Conservation (phyloP, 2,329 filamentous ascomycete species). For the Colletotrichum caudatum region DNA sequence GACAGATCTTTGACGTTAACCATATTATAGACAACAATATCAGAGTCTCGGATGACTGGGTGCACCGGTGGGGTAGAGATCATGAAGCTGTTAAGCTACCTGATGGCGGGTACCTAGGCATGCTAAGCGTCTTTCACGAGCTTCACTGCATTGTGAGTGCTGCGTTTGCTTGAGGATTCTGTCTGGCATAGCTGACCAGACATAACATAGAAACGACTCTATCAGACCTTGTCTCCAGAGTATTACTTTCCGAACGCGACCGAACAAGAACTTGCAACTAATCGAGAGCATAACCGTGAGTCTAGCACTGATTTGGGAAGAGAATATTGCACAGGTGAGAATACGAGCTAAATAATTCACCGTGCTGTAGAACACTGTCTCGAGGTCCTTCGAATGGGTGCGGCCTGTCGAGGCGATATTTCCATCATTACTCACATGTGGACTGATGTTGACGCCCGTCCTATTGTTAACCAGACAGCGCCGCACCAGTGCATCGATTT, state of each 20-base stretch:
- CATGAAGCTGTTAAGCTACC: constrained; percentile 38
- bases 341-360: not conserved
- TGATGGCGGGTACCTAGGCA: constrained; percentile 39
- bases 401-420: constrained; percentile 36
- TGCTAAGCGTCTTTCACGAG: constrained; percentile 39
- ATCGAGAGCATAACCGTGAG: constrained; percentile 38
- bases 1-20: not conserved
- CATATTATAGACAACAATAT: constrained; percentile 29
- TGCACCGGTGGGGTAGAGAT: constrained; percentile 34
- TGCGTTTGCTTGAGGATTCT: not conserved
- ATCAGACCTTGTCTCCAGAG: constrained; percentile 35
- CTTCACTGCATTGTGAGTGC: constrained; percentile 35
- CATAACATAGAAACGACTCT: constrained; percentile 30
- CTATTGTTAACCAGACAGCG: constrained; percentile 39
- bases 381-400: constrained; percentile 38
- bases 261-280: constrained; percentile 21
- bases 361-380: constrained; percentile 26
- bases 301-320: not conserved
- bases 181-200: not conserved
- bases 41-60: constrained; percentile 36
- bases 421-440: constrained; percentile 41
- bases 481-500: constrained; percentile 39
- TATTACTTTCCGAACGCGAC: constrained; percentile 39
- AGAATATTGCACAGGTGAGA: too few species aligned
- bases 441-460: constrained; percentile 38